Evolutionary conservation across 768 basidiomycete genomes (phyloP).

Genomic region (Tulasnella sp.): DNA sequence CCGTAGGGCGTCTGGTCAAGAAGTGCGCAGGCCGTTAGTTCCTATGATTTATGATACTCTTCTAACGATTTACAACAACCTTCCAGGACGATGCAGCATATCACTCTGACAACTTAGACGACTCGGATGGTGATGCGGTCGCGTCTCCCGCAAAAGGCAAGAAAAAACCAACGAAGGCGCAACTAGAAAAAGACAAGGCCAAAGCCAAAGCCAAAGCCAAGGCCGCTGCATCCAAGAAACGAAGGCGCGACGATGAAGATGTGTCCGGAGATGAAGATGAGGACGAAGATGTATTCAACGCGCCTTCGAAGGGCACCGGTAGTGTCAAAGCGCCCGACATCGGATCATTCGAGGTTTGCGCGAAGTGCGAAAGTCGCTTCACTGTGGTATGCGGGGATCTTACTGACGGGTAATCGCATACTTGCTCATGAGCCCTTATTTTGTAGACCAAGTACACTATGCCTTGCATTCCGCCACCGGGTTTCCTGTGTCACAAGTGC

Average conservation of each 20-base stretch:
- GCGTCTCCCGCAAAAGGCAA: constrained; percentile 28
- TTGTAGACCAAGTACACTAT: constrained; percentile 80
- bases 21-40: constrained; percentile 4
- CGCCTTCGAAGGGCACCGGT: constrained; percentile 44
- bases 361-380: constrained; percentile 71
- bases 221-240: constrained; percentile 21
- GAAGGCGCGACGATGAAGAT: constrained; percentile 15
- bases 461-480: constrained; percentile 55
- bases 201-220: constrained; percentile 25
- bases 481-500: constrained; percentile 78
- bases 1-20: constrained; percentile 19
- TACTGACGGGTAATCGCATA: too few species aligned
- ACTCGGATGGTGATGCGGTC: constrained; percentile 39
- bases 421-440: too few species aligned
- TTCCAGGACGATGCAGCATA: constrained; percentile 33
- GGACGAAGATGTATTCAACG: constrained; percentile 48
- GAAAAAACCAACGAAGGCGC: constrained; percentile 43
- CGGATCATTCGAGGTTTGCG: constrained; percentile 75
- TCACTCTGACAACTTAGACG: constrained; percentile 59
- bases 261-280: constrained; percentile 21
- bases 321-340: constrained; percentile 41
- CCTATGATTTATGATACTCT: background rate
- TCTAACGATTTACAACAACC: background rate
- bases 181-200: constrained; percentile 20
- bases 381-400: too few species aligned